phyloP scores from a whole-genome alignment of 495 filamentous ascomycete species.

The Cercophora samala region DNA sequence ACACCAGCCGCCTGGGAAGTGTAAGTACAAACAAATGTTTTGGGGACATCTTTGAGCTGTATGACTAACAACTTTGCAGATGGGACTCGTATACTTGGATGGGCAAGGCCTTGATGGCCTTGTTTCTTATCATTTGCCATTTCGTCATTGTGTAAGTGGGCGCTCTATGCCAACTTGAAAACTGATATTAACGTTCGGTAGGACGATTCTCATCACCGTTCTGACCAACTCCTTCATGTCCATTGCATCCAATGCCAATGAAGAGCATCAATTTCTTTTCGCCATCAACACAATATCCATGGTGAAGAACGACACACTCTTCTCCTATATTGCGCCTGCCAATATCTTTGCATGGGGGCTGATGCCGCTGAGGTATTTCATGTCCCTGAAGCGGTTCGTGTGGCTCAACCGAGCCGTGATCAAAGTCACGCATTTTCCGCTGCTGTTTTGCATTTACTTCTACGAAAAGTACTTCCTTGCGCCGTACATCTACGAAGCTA shows the following conservation, averaged over 20 bases:
- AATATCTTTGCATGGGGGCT: slow-evolving; percentile 87
- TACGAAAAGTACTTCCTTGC: slow-evolving; percentile 80
- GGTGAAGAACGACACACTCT: slow-evolving; percentile 92
- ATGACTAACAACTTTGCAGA: slow-evolving; percentile 28
- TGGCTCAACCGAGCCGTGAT: slow-evolving; percentile 80
- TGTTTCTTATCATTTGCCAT: slow-evolving; percentile 91
- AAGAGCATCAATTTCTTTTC: slow-evolving; percentile 92
- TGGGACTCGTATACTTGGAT: slow-evolving; percentile 78
- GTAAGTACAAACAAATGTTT: slow-evolving; percentile 31
- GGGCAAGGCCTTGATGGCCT: slow-evolving; percentile 66
- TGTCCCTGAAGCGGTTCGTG: slow-evolving; percentile 77
- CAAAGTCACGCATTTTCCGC: slow-evolving; percentile 83
- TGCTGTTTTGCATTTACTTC: slow-evolving; percentile 76
- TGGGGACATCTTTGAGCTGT: neutral
- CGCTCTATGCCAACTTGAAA: neutral
- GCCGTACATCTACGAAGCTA: slow-evolving; percentile 66
- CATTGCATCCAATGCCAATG: slow-evolving; percentile 84
- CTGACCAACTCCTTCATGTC: slow-evolving; percentile 92
- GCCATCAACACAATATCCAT: slow-evolving; percentile 92
- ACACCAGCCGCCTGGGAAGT: slow-evolving; percentile 51
- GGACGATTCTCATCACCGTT: slow-evolving; percentile 86
- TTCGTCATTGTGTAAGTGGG: slow-evolving; percentile 72
- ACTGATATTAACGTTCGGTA: slow-evolving; percentile 19
- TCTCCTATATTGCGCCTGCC: slow-evolving; percentile 84
- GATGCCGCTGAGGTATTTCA: slow-evolving; percentile 70